phyloP scores from a whole-genome alignment of 2,329 filamentous ascomycete species.

The Dothideomycetes sp. region DNA sequence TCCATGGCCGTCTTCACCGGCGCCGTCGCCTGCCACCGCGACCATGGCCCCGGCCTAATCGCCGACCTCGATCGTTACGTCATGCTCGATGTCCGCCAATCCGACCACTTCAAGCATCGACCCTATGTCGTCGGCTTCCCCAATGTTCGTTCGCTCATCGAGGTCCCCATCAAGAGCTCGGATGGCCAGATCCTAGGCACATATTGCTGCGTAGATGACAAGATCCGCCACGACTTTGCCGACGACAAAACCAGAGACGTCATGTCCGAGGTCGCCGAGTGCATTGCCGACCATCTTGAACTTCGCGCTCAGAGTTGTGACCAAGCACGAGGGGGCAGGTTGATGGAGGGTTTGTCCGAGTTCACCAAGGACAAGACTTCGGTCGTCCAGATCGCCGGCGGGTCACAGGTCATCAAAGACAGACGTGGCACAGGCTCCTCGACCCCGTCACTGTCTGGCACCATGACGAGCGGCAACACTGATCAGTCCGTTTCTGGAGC shows the following conservation, averaged over 20 bases:
- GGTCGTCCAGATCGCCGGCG: too few relatives aligned
- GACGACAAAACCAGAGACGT: constrained; percentile 15
- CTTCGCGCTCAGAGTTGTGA: constrained; percentile 14
- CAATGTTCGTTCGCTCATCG: constrained; percentile 26
- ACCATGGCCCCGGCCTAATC: constrained; percentile 20
- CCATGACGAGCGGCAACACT: too few relatives aligned
- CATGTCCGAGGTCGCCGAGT: constrained; percentile 16
- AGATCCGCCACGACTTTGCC: constrained; percentile 18
- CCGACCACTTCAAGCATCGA: constrained; percentile 22
- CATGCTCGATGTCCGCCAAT: constrained; percentile 24
- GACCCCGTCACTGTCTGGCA: too few relatives aligned
- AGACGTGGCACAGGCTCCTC: too few relatives aligned
- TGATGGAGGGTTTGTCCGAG: constrained; percentile 17
- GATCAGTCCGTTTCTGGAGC: too few relatives aligned
- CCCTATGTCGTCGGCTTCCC: constrained; percentile 26
- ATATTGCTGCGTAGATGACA: constrained; percentile 27
- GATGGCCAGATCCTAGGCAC: constrained; percentile 26
- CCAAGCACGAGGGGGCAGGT: constrained; percentile 12
- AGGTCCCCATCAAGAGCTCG: constrained; percentile 27
- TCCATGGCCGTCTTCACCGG: constrained; percentile 24
- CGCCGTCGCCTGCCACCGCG: constrained; percentile 19
- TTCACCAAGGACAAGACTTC: constrained; percentile 17
- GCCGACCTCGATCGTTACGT: constrained; percentile 27
- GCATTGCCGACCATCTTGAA: constrained; percentile 17
- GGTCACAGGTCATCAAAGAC: too few relatives aligned